Percentiles rank a stretch among this genome's conserved stretches.
Evolutionary conservation across 805 yeast species (phyloP).

Genomic region (Suhomyces vadensis): DNA sequence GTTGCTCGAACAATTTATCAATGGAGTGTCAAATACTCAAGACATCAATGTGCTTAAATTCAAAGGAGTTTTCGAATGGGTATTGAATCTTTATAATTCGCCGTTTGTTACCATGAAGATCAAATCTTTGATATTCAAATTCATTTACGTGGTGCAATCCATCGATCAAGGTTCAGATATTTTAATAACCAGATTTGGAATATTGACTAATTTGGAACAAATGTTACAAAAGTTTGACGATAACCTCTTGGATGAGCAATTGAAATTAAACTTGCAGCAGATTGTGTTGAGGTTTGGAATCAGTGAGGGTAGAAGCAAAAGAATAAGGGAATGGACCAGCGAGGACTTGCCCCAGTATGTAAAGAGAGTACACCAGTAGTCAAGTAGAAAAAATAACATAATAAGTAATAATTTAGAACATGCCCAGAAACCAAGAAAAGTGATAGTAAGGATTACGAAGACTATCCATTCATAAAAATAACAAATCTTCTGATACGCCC

Average conservation of each 20-base stretch:
- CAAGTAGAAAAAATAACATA: neutral
- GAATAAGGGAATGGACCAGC: constrained; percentile 62
- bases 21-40: constrained; percentile 44
- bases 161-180: constrained; percentile 59
- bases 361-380: constrained; percentile 35
- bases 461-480: no score
- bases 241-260: constrained; percentile 25
- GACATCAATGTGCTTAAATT: constrained; percentile 58
- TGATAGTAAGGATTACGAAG: no score
- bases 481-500: no score
- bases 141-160: constrained; percentile 50
- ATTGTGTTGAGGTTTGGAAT: constrained; percentile 46
- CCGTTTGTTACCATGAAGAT: constrained; percentile 48
- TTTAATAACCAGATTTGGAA: constrained; percentile 58
- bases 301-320: constrained; percentile 46
- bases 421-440: neutral
- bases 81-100: constrained; percentile 53
- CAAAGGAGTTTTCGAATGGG: constrained; percentile 67
- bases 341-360: constrained; percentile 48
- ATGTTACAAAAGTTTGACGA: constrained; percentile 8
- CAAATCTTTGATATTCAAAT: constrained; percentile 38
- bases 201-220: constrained; percentile 27
- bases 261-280: constrained; percentile 46
- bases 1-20: constrained; percentile 54
- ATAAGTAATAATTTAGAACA: neutral